Conservation (phyloP, 805 yeast species). For the Suhomyces prunicola region DNA sequence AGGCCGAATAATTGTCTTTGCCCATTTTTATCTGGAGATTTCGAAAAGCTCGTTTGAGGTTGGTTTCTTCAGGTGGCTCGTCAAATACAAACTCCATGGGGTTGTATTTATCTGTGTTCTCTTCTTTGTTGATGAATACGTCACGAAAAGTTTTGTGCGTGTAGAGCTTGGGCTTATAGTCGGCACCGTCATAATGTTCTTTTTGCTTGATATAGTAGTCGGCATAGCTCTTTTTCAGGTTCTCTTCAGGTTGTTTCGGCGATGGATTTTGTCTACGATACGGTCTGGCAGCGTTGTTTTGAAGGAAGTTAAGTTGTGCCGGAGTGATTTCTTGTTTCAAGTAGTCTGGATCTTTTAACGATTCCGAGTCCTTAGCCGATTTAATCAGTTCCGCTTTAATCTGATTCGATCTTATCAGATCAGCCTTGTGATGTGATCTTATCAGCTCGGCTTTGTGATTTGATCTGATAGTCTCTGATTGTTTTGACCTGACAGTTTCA, state of each 20-base stretch:
- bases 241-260: neutral
- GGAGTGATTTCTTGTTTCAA: constrained; percentile 37
- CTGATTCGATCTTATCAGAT: neutral
- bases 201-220: constrained; percentile 40
- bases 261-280: neutral
- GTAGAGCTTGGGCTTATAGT: constrained; percentile 32
- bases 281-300: constrained; percentile 8
- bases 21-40: constrained; percentile 27
- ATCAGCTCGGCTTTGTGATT: neutral
- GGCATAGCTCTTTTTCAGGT: constrained; percentile 10
- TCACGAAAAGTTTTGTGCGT: constrained; percentile 40
- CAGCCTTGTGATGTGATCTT: neutral
- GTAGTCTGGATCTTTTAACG: constrained; percentile 18
- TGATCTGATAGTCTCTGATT: neutral
- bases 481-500: neutral
- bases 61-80: constrained; percentile 15
- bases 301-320: constrained; percentile 31
- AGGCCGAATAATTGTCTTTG: constrained; percentile 29
- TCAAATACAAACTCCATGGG: constrained; percentile 42
- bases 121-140: constrained; percentile 33
- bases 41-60: constrained; percentile 24
- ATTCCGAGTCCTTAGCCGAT: neutral
- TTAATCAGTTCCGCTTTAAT: neutral
- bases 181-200: constrained; percentile 31
- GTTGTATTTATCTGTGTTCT: constrained; percentile 27